Evolutionary conservation across 1,284 basidiomycete species (phyloP).

Genomic region (Peniophora sp.): DNA sequence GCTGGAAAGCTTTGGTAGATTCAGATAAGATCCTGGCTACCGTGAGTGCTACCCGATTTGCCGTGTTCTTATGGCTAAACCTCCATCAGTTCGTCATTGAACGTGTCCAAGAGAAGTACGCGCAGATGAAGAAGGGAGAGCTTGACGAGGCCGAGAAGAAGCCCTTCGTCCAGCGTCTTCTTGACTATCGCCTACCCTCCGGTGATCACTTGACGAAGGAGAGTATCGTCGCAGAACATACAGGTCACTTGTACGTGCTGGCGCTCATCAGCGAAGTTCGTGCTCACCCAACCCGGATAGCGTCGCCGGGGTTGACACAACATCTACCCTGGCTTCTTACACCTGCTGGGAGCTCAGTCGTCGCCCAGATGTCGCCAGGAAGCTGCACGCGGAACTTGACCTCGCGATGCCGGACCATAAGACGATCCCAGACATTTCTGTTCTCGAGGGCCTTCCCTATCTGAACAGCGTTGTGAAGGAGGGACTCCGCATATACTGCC

Average conservation of each 20-base stretch:
- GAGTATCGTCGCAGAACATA: not conserved
- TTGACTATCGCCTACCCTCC: not conserved
- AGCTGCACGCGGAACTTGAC: constrained; percentile 16
- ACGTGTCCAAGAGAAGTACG: not conserved
- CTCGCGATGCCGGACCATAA: constrained; percentile 12
- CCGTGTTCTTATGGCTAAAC: no score
- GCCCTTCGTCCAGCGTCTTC: not conserved
- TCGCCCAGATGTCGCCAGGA: constrained; percentile 12
- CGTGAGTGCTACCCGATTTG: not conserved
- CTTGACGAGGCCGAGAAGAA: not conserved
- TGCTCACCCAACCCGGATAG: no score
- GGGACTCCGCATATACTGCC: constrained; percentile 16
- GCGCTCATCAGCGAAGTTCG: no score
- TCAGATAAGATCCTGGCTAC: not conserved
- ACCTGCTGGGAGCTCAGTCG: constrained; percentile 15
- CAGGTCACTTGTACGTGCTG: not conserved
- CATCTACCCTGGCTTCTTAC: constrained; percentile 14
- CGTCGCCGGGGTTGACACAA: constrained; percentile 18
- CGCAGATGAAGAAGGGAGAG: not conserved
- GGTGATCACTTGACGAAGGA: not conserved
- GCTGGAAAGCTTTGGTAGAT: not conserved
- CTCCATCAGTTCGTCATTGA: not conserved
- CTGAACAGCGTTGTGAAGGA: constrained; percentile 10
- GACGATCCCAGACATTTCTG: constrained; percentile 11
- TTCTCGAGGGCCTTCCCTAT: constrained; percentile 13